Evolutionary conservation across 2,329 filamentous ascomycete genomes (phyloP), one percentile per base, ranked within the genome.

Genomic region (Colletotrichum sp.): DNA sequence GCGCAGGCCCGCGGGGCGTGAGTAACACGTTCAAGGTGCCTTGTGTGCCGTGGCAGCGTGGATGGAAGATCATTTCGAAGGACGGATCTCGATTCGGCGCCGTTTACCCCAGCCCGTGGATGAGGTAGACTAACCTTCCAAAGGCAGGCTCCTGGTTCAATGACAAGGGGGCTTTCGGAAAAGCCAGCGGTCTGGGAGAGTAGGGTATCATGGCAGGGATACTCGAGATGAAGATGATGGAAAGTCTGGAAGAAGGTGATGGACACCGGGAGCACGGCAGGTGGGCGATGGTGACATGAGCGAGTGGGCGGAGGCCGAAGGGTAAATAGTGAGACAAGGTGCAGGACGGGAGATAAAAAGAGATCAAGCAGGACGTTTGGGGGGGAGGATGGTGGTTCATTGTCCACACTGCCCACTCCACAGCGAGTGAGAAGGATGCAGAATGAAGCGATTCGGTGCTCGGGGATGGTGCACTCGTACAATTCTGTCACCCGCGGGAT

Each of bases 41-140:
- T 55, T 30, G 59, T 28, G 28, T n/a, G 24, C 30, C 18, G 66
- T 48, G 63, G 63, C 13, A 14, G 63, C 21, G 26, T 14, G 67
- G 32, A 48, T 26, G 30, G 26, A 26, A 48, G 43, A 48, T 48
- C 36, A 64, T n/a, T 52, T 68, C 30, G 34, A 39, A 65, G 28
- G 34, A 72, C 52, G 66, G 60, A 71, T 55, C 36, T 71, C 66
- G 52, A 76, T 75, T 52, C 36, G 30, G 39, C 52, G 63, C 71
- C 55, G 10, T 26, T 32, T 30, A 59, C 43, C 70, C 57, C 65
- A 55, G 48, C 21, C 10, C 21, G 43, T 12, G 48, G 43, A 30
- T 64, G 43, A 26, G 26, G 30, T 60, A 48, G 28, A 18, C 61
- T n/a, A 26, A 18, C n/a, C 43, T 48, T 48, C 21, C 43, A 61